Percentiles rank a stretch among this genome's conserved stretches.
Evolutionary conservation across 2,329 filamentous ascomycete genomes (phyloP).

Genomic region (Phialophora chinensis): DNA sequence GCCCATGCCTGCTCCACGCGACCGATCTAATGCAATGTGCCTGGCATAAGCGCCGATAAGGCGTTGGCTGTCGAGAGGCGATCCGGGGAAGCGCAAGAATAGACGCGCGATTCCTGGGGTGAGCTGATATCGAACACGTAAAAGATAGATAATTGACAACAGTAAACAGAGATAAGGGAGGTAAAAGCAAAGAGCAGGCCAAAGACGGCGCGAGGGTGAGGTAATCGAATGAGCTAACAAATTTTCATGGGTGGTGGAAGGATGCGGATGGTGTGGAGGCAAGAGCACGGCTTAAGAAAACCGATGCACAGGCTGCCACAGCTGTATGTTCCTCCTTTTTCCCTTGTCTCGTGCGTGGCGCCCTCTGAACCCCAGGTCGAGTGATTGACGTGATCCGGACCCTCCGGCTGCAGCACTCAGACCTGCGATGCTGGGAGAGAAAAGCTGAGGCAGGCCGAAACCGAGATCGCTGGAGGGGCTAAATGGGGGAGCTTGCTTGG

Average conservation of each 20-base stretch:
- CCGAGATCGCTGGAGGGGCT: constrained; percentile 12
- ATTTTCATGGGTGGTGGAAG: constrained; percentile 29
- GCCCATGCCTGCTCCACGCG: constrained; percentile 47
- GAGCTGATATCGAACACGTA: constrained; percentile 37
- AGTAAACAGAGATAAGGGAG: constrained; percentile 41
- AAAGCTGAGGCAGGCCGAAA: constrained; percentile 4
- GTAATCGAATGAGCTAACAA: constrained; percentile 42
- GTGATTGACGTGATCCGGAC: constrained; percentile 9
- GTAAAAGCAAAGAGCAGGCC: constrained; percentile 38
- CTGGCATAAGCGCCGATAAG: constrained; percentile 39
- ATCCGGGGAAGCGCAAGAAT: constrained; percentile 31
- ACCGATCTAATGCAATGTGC: constrained; percentile 39
- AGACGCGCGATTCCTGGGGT: constrained; percentile 24
- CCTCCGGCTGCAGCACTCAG: constrained; percentile 3
- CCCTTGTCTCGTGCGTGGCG: constrained; percentile 7
- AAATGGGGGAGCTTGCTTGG: constrained; percentile 7
- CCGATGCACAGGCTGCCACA: not conserved
- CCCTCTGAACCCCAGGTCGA: constrained; percentile 10
- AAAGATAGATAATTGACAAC: constrained; percentile 39
- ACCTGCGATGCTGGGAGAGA: not conserved
- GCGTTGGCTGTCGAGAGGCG: constrained; percentile 11
- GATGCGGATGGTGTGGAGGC: constrained; percentile 28
- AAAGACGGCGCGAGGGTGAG: constrained; percentile 33
- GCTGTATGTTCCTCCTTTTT: not conserved
- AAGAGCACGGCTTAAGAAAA: constrained; percentile 21